Base-by-base conservation (phyloP, 148 eudicot species). In the Fagopyrum esculentum region DNA sequence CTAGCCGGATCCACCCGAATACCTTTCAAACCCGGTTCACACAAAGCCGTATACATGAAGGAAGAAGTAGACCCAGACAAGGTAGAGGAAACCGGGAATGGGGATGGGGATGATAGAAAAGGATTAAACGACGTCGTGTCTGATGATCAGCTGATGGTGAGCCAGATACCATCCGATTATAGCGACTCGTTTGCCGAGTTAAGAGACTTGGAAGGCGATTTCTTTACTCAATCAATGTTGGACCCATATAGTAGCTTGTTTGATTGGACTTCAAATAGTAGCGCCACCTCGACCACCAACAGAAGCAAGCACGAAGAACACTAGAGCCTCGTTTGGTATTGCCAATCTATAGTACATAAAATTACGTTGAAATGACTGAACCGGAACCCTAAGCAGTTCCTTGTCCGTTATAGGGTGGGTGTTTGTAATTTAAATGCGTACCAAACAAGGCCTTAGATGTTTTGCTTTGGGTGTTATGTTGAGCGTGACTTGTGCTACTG, bases 1-100 rank as follows among this genome's bases (percentile, higher is more conserved):
- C 86, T 93, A 0, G 98, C 98, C 0, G 98, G 98, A 19, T 93
- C 96, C 7, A 84, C 93, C 0, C 69, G 98, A 13, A 52, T 55
- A 55, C 60, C 60, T 16, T 55, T 22, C 60, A 55, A 55, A n/a
- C 60, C 9, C 60, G 26, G 17, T 16, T 17, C 9, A 1, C 60
- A 1, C n/a, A 16, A 55, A 6, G 6, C 1, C 22, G 60, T 7
- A 17, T 16, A 17, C 26, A 5, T n/a, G 22, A 55, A 55, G 60
- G 22, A 55, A 6, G 60, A 55, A 6, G 13, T 17, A 17, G 16
- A 15, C 56, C 4, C 19, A 16, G 17, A 17, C 3, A 35, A 35
- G 40, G 40, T 35, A 35, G 40, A 35, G 3, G 22, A 55, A 2
- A n/a, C 19, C 19, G 16, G 6, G 69, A 83, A 88, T 72, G 91